Evolutionary conservation across 495 filamentous ascomycete genomes (phyloP), one percentile per base, ranked within the genome.

Genomic region (Corynascus novoguineensis): DNA sequence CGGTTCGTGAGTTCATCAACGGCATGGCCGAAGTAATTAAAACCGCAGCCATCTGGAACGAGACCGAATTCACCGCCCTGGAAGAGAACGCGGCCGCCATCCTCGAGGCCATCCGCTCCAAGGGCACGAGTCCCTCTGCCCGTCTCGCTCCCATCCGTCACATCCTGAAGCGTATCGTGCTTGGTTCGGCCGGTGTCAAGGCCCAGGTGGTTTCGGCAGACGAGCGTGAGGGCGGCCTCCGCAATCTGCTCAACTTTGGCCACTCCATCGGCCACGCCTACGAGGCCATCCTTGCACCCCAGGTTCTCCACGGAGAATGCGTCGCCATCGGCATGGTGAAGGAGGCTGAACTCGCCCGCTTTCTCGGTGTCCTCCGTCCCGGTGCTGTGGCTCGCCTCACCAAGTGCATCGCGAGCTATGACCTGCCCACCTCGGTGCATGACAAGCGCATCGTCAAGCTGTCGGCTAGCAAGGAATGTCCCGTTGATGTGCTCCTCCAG

Each of bases 21-120:
- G 93, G 93, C 52, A 96, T 98, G 90, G 93, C 92, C 49, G 93
- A 98, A 75, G 92, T 98, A 54, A 84, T 97, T 67, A 97, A 97
- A 83, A 98, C 93, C 19, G 93, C 93, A 6, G 93, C 92, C 53
- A 97, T 97, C 60, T 97, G 92, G 80, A 81, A 95, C 63, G 88
- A 92, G 68, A 73, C 79, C 14, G 93, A 97, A 66, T 98, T 97
- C 70, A 78, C 86, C 52, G 81, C 84, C 42, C 76, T 98, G 46
- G 93, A 98, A 64, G 77, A 86, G 56, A 88, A 90, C 68, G 90
- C 90, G 2, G 76, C 81, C 29, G 67, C 77, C 7, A 88, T 98
- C 29, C 78, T 96, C 65, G 78, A 80, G 14, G 84, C 90, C 35
- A 79, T 90, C 28, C 81, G 79, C 48, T 76, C 82, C 17, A 78